phyloP scores from a whole-genome alignment of 129 eudicot species.

The Helichrysum umbraculigerum region DNA sequence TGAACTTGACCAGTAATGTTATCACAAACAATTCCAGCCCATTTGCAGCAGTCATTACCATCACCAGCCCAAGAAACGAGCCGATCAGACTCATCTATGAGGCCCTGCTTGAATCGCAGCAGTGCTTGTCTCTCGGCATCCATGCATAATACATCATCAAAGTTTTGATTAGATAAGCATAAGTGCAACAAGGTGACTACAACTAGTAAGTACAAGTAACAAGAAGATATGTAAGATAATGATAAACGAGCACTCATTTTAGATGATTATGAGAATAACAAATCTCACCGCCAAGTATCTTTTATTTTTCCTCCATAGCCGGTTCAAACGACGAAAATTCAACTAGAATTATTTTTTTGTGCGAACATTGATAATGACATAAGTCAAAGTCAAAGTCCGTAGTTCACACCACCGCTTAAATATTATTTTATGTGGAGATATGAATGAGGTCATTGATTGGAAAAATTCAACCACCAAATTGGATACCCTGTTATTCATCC shows the following conservation, averaged over 20 bases:
- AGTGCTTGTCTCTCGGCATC: not conserved
- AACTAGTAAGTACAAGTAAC: not conserved
- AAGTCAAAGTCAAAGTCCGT: too few relatives aligned
- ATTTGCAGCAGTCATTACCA: not conserved
- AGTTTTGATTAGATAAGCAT: not conserved
- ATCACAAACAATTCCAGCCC: not conserved
- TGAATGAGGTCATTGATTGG: too few relatives aligned
- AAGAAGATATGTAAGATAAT: not conserved
- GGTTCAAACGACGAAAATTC: too few relatives aligned
- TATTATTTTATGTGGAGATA: too few relatives aligned
- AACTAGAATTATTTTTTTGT: too few relatives aligned
- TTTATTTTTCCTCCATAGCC: too few relatives aligned
- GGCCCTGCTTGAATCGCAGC: not conserved
- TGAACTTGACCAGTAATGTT: not conserved
- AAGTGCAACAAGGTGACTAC: not conserved
- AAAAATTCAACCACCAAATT: too few relatives aligned
- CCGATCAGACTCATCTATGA: not conserved
- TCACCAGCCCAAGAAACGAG: not conserved
- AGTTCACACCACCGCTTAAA: too few relatives aligned
- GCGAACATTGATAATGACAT: too few relatives aligned
- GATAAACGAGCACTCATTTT: slow-evolving; percentile 5
- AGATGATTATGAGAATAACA: not conserved
- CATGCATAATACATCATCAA: not conserved
- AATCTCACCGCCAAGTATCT: too few relatives aligned
- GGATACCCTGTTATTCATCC: too few relatives aligned